Percentiles rank a stretch among this genome's conserved stretches.
Conservation (phyloP, 495 filamentous ascomycete genomes). For the Trypethelium eluteriae region DNA sequence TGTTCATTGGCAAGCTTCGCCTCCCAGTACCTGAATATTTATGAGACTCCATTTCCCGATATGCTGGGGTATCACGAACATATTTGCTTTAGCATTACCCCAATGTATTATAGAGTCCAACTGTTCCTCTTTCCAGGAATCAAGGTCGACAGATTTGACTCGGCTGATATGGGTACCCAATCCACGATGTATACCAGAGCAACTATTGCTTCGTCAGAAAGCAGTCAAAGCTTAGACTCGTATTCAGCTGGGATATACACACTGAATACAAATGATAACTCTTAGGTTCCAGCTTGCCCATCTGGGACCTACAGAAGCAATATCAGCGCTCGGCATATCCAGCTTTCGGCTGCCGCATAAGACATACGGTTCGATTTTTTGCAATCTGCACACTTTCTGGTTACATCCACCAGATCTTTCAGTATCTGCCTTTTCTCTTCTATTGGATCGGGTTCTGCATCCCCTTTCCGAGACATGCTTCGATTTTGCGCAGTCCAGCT, state of each 20-base stretch:
- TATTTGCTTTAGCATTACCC: constrained; percentile 94
- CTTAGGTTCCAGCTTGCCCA: no score
- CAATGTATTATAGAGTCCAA: no score
- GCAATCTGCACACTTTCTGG: no score
- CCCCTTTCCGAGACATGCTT: no score
- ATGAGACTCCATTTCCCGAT: neutral
- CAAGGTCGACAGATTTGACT: constrained; percentile 95
- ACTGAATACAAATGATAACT: constrained; percentile 81
- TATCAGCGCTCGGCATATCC: no score
- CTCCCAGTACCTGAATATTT: constrained; percentile 72
- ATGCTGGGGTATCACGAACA: constrained; percentile 44
- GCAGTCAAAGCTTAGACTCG: constrained; percentile 19
- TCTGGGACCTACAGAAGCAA: no score
- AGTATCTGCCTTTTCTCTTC: no score
- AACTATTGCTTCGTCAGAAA: constrained; percentile 31
- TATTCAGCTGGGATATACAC: constrained; percentile 16
- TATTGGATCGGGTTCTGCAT: no score
- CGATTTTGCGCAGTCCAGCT: no score
- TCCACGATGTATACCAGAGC: constrained; percentile 93
- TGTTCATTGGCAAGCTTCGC: constrained; percentile 85
- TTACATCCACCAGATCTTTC: no score
- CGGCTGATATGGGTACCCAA: constrained; percentile 98
- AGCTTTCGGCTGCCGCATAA: no score
- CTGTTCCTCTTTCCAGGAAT: constrained; percentile 94
- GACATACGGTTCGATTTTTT: no score